Base-by-base conservation (phyloP, 2,329 filamentous ascomycete genomes). In the Colletotrichum sp. region DNA sequence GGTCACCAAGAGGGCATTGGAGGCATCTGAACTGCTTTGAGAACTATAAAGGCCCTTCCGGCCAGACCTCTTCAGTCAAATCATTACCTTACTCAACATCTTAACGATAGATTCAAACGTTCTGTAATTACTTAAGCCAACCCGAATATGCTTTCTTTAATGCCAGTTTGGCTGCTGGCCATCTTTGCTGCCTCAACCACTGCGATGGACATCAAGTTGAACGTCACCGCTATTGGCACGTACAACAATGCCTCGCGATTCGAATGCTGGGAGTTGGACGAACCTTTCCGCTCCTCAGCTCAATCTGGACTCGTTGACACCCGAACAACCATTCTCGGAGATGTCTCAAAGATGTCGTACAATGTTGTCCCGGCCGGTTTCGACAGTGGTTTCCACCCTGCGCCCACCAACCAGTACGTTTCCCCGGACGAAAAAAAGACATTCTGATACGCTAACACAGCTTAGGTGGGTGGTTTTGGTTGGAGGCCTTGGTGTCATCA, bases 121-220 rank as follows among this genome's bases (percentile, higher is more conserved):
- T n/a, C 1, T 21, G n/a, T 48, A 21, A 21, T 0, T 48, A 21
- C 43, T 48, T 6, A 48, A 21, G 6, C 10, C n/a, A 13, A 3
- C 1, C 30, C 30, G 1, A 30, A 30, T 2, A 52, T 52, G 43
- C 3, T 52, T 12, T 0, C 2, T 21, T 52, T 2, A 21, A 52
- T 1, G 0, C 2, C n/a, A 21, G 6, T 7, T 1, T 4, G 10
- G 16, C 4, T 52, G 3, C 6, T 52, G 43, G n/a, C n/a, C 6
- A 52, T 52, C 10, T 12, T 52, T 24, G 43, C 43, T 24, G n/a
- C 43, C 43, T 21, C 3, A 1, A 52, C 6, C n/a, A 52, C 10
- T 1, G 43, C 43, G 43, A 52, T 52, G 43, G 43, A 52, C 0
- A 21, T 0, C 1, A 63, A 36, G 30, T 14, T 63, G 10, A 63